phyloP scores from a whole-genome alignment of 2,329 filamentous ascomycete species.

The Fonsecaea erecta region DNA sequence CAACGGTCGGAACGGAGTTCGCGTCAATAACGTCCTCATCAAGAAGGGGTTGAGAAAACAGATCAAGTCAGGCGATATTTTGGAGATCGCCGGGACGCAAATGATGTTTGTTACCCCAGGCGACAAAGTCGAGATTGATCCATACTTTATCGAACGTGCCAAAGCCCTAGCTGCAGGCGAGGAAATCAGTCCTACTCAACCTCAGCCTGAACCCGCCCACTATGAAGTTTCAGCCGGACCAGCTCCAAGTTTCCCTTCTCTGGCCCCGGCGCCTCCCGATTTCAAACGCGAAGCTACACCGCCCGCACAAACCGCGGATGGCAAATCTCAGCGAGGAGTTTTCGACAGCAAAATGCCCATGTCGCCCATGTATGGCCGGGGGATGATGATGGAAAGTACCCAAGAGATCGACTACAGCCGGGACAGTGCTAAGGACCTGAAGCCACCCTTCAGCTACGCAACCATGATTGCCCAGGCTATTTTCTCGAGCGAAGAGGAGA shows the following conservation, averaged over 20 bases:
- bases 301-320: slow-evolving; percentile 35
- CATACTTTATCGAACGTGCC: slow-evolving; percentile 72
- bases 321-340: slow-evolving; percentile 37
- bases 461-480: slow-evolving; percentile 98
- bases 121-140: slow-evolving; percentile 71
- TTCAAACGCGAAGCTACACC: slow-evolving; percentile 47
- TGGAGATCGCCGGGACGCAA: slow-evolving; percentile 89
- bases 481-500: slow-evolving; percentile 80
- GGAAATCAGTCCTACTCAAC: slow-evolving; percentile 47
- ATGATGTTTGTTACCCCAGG: slow-evolving; percentile 98
- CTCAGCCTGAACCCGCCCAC: slow-evolving; percentile 42
- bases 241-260: slow-evolving; percentile 32
- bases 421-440: slow-evolving; percentile 86
- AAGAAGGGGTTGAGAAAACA: slow-evolving; percentile 68
- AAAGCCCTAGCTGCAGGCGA: slow-evolving; percentile 50
- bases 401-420: slow-evolving; percentile 66
- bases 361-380: slow-evolving; percentile 55
- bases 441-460: slow-evolving; percentile 94
- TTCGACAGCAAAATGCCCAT: slow-evolving; percentile 48
- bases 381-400: slow-evolving; percentile 59
- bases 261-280: slow-evolving; percentile 51
- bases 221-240: slow-evolving; percentile 16
- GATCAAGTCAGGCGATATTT: slow-evolving; percentile 83
- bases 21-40: slow-evolving; percentile 73
- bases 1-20: slow-evolving; percentile 89